These are phyloP conservation scores for Ustilago sp. DNA, from an alignment of 1,284 basidiomycete species.

Conservation along the genomic window DNA sequence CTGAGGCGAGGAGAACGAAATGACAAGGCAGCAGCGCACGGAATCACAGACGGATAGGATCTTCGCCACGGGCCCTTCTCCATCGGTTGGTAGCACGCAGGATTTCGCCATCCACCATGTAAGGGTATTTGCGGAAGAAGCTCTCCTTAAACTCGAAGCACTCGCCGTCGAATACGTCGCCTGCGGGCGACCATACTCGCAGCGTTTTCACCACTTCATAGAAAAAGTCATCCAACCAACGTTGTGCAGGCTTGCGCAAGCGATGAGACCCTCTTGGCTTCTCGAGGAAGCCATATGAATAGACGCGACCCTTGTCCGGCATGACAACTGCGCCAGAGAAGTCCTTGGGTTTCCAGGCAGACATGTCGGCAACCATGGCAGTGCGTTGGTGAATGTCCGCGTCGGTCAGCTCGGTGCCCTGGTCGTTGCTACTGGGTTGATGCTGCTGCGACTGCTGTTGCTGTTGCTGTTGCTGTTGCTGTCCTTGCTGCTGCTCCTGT, in stretches of 20 bases:
- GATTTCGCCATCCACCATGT: conserved; percentile 51
- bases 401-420: conserved; percentile 16
- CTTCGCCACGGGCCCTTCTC: conserved; percentile 48
- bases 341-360: conserved; percentile 40
- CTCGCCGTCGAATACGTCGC: conserved; percentile 51
- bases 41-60: conserved; percentile 48
- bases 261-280: conserved; percentile 51
- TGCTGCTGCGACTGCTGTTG: neutral
- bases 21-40: neutral
- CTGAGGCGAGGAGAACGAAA: neutral
- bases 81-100: conserved; percentile 49
- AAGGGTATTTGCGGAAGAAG: conserved; percentile 55
- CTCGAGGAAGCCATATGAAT: conserved; percentile 46
- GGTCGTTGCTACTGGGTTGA: neutral
- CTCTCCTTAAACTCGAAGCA: conserved; percentile 53
- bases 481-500: neutral
- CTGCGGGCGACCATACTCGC: conserved; percentile 47
- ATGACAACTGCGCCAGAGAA: conserved; percentile 25
- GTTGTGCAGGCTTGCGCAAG: conserved; percentile 46
- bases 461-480: neutral
- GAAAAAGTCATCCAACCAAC: conserved; percentile 48
- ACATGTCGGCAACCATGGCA: conserved; percentile 46
- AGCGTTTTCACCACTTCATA: conserved; percentile 41
- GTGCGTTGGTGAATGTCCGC: conserved; percentile 41
- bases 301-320: conserved; percentile 44